phyloP scores from a whole-genome alignment of 176 grass and related monocot genomes.

The Thalia dealbata region DNA sequence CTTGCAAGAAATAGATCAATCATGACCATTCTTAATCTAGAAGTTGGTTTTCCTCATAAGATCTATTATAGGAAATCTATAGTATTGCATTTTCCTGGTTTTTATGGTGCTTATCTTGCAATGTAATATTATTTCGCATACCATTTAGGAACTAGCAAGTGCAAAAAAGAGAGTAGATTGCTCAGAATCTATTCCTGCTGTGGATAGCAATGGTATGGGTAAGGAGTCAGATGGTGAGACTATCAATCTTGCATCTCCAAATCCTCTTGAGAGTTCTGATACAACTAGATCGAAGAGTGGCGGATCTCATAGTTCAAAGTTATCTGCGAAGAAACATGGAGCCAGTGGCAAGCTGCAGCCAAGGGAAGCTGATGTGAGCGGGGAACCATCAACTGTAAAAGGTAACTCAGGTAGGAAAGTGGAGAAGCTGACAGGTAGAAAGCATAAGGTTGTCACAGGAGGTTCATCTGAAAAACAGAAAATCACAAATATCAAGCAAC shows the following conservation, averaged over 20 bases:
- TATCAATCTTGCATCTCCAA: conserved; percentile 15
- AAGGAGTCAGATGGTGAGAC: conserved; percentile 22
- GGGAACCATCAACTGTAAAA: too few species aligned
- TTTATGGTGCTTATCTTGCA: neutral
- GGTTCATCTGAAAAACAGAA: neutral
- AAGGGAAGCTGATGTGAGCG: too few species aligned
- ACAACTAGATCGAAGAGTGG: conserved; percentile 29
- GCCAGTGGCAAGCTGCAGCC: neutral
- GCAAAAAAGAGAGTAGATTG: conserved; percentile 14
- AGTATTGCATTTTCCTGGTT: neutral
- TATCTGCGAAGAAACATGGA: conserved; percentile 34
- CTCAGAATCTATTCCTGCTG: too few species aligned
- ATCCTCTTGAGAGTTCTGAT: conserved; percentile 31
- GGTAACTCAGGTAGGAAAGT: neutral
- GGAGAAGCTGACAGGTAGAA: neutral
- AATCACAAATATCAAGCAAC: too few species aligned
- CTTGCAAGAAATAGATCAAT: too few species aligned
- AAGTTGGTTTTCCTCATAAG: too few species aligned
- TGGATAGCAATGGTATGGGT: neutral
- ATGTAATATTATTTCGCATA: neutral
- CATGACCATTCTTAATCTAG: too few species aligned
- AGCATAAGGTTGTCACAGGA: neutral
- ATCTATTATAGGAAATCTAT: neutral
- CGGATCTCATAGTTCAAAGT: conserved; percentile 25
- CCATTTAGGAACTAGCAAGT: conserved; percentile 19